phyloP scores from a whole-genome alignment of 192 early-diverging fungal genomes.

The Paraglomus brasilianum region DNA sequence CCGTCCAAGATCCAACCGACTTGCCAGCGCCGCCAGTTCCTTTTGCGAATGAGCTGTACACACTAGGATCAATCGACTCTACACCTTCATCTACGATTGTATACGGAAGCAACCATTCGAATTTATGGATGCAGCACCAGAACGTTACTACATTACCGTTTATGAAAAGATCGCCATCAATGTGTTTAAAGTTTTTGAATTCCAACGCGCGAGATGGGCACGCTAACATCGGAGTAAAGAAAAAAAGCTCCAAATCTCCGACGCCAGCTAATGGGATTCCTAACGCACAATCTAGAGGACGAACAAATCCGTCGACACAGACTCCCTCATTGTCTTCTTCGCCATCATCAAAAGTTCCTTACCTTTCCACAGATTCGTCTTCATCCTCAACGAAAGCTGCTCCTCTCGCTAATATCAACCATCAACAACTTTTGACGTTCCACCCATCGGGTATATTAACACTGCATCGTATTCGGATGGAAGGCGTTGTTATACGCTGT shows the following conservation, averaged over 20 bases:
- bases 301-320: too few relatives aligned
- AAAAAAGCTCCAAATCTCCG: too few relatives aligned
- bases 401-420: conserved; percentile 36
- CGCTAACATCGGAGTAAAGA: too few relatives aligned
- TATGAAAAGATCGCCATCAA: background rate
- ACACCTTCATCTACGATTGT: background rate
- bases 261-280: too few relatives aligned
- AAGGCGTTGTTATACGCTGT: background rate
- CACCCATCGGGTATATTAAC: conserved; percentile 58
- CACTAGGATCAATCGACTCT: background rate
- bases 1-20: conserved; percentile 28
- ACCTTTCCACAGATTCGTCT: too few relatives aligned
- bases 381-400: too few relatives aligned
- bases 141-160: background rate
- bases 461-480: conserved; percentile 54
- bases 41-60: background rate
- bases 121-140: conserved; percentile 15
- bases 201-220: background rate
- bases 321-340: too few relatives aligned
- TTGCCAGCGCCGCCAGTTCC: background rate
- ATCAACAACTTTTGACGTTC: conserved; percentile 55
- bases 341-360: too few relatives aligned
- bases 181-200: background rate
- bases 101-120: background rate
- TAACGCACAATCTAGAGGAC: too few relatives aligned